A percentile compares a stretch with the other conserved stretches of the same genome.
Conservation (phyloP, 176 grass and related monocot genomes). For the Saccharum spontaneum region DNA sequence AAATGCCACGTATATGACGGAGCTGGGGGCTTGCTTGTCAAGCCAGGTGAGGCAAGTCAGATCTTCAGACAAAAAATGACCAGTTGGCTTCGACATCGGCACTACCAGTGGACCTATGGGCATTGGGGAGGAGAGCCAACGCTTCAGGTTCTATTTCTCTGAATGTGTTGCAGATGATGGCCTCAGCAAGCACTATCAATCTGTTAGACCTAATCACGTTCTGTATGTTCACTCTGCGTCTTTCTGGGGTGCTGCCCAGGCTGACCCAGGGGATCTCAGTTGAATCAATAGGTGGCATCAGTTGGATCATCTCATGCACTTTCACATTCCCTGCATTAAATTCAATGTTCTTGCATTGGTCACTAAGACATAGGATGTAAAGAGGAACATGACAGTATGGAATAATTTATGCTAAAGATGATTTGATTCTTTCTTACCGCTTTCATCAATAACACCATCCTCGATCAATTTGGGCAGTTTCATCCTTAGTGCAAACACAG, state of each 20-base stretch:
- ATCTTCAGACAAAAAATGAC: slow-evolving; percentile 70
- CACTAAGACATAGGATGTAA: neutral
- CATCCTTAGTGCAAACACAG: slow-evolving; percentile 29
- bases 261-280: slow-evolving; percentile 52
- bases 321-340: slow-evolving; percentile 38
- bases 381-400: neutral
- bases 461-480: slow-evolving; percentile 52
- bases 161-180: slow-evolving; percentile 63
- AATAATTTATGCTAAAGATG: neutral
- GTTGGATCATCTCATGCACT: slow-evolving; percentile 47
- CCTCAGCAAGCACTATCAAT: slow-evolving; percentile 38
- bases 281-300: slow-evolving; percentile 42
- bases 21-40: slow-evolving; percentile 22
- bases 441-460: slow-evolving; percentile 46
- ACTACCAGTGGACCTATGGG: slow-evolving; percentile 46
- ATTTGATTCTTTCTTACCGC: slow-evolving; percentile 36
- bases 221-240: slow-evolving; percentile 43
- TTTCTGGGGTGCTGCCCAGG: slow-evolving; percentile 29
- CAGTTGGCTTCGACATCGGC: neutral
- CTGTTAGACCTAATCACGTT: slow-evolving; percentile 40
- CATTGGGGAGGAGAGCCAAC: slow-evolving; percentile 29
- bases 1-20: slow-evolving; percentile 65
- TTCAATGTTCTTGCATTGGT: neutral
- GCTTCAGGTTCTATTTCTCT: slow-evolving; percentile 46
- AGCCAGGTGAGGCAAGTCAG: slow-evolving; percentile 50